Conservation (phyloP, 2,329 filamentous ascomycete species). For the Bipolaris zeicola region DNA sequence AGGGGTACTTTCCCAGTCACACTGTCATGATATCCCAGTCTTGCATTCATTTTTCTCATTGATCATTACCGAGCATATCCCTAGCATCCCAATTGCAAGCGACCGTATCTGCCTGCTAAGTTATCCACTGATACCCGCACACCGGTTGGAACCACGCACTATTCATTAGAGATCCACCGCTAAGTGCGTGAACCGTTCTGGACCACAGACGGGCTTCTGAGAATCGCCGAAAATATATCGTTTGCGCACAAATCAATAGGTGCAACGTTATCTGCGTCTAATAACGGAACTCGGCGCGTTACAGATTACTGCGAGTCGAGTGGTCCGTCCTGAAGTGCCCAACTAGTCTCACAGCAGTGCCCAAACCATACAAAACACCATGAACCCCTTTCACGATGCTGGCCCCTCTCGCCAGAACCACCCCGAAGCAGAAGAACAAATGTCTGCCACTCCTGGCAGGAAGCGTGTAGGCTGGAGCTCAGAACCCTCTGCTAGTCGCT, state of each 20-base stretch:
- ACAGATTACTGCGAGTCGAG: slow-evolving; percentile 17
- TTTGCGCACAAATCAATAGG: slow-evolving; percentile 21
- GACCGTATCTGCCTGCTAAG: slow-evolving; percentile 12
- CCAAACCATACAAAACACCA: slow-evolving; percentile 30
- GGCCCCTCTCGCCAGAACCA: slow-evolving; percentile 23
- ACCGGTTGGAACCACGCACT: slow-evolving; percentile 21
- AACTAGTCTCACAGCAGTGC: slow-evolving; percentile 12
- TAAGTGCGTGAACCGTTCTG: slow-evolving; percentile 22
- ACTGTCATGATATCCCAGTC: not conserved
- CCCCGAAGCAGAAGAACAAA: slow-evolving; percentile 30
- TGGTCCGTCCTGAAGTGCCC: slow-evolving; percentile 9
- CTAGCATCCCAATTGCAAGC: not conserved
- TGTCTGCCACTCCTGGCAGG: slow-evolving; percentile 34
- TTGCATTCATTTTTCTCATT: not conserved
- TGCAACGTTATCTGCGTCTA: slow-evolving; percentile 21
- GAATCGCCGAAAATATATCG: slow-evolving; percentile 18
- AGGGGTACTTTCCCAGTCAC: slow-evolving; percentile 1
- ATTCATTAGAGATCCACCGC: slow-evolving; percentile 23
- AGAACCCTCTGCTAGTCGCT: slow-evolving; percentile 23
- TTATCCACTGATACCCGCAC: slow-evolving; percentile 27
- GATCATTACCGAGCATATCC: not conserved
- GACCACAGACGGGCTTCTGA: slow-evolving; percentile 18
- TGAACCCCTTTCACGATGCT: slow-evolving; percentile 34
- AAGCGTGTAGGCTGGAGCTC: slow-evolving; percentile 46
- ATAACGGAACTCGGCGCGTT: slow-evolving; percentile 21